A percentile compares a stretch with the other conserved stretches of the same genome.
Evolutionary conservation across 345 rosid species (phyloP).

Genomic region (Ceriops decandra): DNA sequence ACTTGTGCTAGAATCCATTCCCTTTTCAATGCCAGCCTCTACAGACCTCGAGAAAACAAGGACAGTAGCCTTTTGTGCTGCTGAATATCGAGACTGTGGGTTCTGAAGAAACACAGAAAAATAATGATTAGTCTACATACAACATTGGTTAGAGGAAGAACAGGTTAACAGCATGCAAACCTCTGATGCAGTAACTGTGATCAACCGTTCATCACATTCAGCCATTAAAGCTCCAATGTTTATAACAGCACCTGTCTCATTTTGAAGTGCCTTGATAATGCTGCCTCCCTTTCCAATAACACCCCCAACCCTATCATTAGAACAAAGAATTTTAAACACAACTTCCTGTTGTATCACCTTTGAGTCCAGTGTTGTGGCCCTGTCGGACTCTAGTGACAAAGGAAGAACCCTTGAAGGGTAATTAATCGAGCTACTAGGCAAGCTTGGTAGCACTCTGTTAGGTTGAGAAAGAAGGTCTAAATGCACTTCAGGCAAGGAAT

Average conservation of each 20-base stretch:
- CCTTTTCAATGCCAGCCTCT: conserved; percentile 57
- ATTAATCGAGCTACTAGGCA: conserved; percentile 34
- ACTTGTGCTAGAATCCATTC: conserved; percentile 40
- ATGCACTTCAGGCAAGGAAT: conserved; percentile 30
- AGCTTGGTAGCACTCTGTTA: conserved; percentile 23
- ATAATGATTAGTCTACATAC: conserved; percentile 9
- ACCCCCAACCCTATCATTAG: conserved; percentile 72
- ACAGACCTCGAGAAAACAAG: conserved; percentile 65
- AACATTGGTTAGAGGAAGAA: not conserved
- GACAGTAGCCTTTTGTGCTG: conserved; percentile 70
- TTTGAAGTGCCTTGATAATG: conserved; percentile 63
- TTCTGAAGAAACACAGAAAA: conserved; percentile 50
- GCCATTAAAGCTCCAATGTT: conserved; percentile 54
- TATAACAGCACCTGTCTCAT: conserved; percentile 75
- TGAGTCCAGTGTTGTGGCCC: conserved; percentile 19
- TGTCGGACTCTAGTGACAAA: conserved; percentile 45
- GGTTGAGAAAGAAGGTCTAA: conserved; percentile 32
- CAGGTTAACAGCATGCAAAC: conserved; percentile 29
- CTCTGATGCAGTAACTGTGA: conserved; percentile 73
- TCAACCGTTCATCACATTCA: conserved; percentile 74
- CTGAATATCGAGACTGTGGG: conserved; percentile 53
- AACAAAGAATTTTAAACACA: conserved; percentile 67
- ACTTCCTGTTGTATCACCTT: conserved; percentile 48
- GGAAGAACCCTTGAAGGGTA: conserved; percentile 41
- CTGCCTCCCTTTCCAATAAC: conserved; percentile 83